Evolutionary conservation across 2,329 filamentous ascomycete species (phyloP).

Genomic region (Hirsutella minnesotensis): DNA sequence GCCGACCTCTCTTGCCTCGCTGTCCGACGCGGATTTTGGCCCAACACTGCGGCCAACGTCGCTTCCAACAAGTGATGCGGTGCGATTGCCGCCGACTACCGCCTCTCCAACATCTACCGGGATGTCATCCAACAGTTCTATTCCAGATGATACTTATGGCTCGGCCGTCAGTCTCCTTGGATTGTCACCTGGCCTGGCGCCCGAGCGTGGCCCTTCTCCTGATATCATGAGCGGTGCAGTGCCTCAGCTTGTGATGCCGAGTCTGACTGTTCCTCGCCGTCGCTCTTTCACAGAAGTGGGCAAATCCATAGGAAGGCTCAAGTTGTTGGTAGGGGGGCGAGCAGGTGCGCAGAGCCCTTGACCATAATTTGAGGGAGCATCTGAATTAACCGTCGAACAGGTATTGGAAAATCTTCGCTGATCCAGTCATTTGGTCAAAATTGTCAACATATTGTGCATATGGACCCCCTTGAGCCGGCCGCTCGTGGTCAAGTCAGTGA

Average conservation of each 20-base stretch:
- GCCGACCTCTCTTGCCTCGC: constrained; percentile 2
- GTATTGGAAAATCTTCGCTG: constrained; percentile 78
- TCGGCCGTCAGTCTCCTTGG: constrained; percentile 10
- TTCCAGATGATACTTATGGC: constrained; percentile 17
- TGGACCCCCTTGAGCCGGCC: constrained; percentile 50
- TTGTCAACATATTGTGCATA: constrained; percentile 87
- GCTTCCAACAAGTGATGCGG: constrained; percentile 11
- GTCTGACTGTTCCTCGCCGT: constrained; percentile 78
- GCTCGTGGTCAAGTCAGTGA: constrained; percentile 38
- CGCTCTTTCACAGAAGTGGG: constrained; percentile 84
- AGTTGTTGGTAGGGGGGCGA: constrained; percentile 75
- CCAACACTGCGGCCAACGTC: constrained; percentile 16
- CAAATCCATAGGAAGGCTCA: constrained; percentile 72
- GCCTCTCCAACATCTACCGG: constrained; percentile 40
- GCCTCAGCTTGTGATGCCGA: constrained; percentile 95
- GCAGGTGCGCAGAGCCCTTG: constrained; percentile 43
- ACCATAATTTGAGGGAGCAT: constrained; percentile 4
- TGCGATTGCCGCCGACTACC: constrained; percentile 19
- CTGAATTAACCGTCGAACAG: constrained; percentile 27
- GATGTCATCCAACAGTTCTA: constrained; percentile 36
- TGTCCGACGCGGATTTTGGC: constrained; percentile 7
- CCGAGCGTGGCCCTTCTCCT: constrained; percentile 8
- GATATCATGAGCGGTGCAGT: constrained; percentile 14
- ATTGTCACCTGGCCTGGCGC: constrained; percentile 8
- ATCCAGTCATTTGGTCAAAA: constrained; percentile 78